Percentiles rank a stretch among this genome's conserved stretches.
Evolutionary conservation across 805 yeast species (phyloP).

Genomic region (Schwanniomyces vanrijiae): DNA sequence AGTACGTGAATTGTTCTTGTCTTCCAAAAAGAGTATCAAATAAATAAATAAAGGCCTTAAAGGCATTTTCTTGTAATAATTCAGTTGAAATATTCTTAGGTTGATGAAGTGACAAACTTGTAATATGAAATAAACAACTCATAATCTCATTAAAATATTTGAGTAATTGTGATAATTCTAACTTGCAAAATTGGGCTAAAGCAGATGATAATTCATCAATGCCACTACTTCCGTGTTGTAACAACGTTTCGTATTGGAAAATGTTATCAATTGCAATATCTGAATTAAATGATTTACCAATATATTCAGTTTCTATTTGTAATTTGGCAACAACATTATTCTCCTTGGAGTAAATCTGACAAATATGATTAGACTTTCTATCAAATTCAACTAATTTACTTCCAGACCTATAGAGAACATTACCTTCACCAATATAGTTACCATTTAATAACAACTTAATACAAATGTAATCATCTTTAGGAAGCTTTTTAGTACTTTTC

Average conservation of each 20-base stretch:
- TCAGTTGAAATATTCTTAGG: conserved; percentile 23
- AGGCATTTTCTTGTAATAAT: conserved; percentile 35
- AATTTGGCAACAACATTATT: conserved; percentile 42
- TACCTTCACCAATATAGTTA: conserved; percentile 57
- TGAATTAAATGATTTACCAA: conserved; percentile 65
- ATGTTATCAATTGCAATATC: conserved; percentile 56
- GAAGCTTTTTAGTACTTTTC: conserved; percentile 32
- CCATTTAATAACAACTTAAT: conserved; percentile 66
- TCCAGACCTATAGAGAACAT: conserved; percentile 49
- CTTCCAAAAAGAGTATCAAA: conserved; percentile 65
- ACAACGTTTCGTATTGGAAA: conserved; percentile 50
- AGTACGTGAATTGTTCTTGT: conserved; percentile 59
- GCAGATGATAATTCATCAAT: conserved; percentile 47
- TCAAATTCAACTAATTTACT: conserved; percentile 48
- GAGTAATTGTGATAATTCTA: conserved; percentile 53
- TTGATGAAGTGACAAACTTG: conserved; percentile 27
- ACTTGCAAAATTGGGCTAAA: conserved; percentile 50
- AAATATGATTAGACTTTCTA: conserved; percentile 38
- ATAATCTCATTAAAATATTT: conserved; percentile 64
- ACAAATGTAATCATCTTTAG: conserved; percentile 53
- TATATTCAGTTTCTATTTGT: conserved; percentile 61
- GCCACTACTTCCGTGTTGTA: conserved; percentile 41
- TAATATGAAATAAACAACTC: conserved; percentile 30
- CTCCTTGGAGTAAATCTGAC: conserved; percentile 44
- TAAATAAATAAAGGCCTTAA: conserved; percentile 59